A percentile compares a stretch with the other conserved stretches of the same genome.
phyloP scores from a whole-genome alignment of 805 yeast genomes.

The Candida boleticola region DNA sequence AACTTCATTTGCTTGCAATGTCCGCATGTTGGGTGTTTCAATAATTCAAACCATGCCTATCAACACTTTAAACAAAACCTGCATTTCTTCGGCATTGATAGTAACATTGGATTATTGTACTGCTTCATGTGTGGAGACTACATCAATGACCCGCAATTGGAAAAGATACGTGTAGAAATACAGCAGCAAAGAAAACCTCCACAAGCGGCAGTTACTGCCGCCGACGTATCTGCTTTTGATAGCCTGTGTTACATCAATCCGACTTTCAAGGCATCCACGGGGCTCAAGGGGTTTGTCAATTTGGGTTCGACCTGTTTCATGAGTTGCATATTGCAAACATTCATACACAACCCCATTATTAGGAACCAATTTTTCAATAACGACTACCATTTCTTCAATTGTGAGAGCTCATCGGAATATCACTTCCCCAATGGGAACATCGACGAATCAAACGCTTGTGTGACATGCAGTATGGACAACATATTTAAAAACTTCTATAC shows the following conservation, averaged over 20 bases:
- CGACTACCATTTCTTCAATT: slow-evolving; percentile 63
- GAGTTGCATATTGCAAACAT: slow-evolving; percentile 86
- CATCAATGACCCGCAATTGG: slow-evolving; percentile 59
- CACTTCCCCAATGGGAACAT: slow-evolving; percentile 16
- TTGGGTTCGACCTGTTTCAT: slow-evolving; percentile 98
- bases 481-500: slow-evolving; percentile 76
- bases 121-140: slow-evolving; percentile 80
- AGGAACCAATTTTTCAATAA: slow-evolving; percentile 68
- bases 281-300: slow-evolving; percentile 84
- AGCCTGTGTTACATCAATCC: slow-evolving; percentile 33
- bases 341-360: slow-evolving; percentile 87
- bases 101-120: slow-evolving; percentile 63
- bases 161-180: slow-evolving; percentile 41
- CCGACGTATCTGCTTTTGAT: not conserved
- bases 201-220: not conserved
- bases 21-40: slow-evolving; percentile 71
- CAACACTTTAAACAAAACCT: slow-evolving; percentile 30
- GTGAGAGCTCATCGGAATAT: slow-evolving; percentile 32
- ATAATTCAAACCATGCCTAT: slow-evolving; percentile 29
- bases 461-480: slow-evolving; percentile 82
- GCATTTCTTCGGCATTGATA: slow-evolving; percentile 53
- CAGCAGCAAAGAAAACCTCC: not conserved
- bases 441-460: slow-evolving; percentile 48
- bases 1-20: slow-evolving; percentile 73
- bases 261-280: slow-evolving; percentile 59